Evolutionary conservation across 352 stramenopile species (phyloP), one percentile per base, ranked within the genome.

Genomic region (Hyaloperonospora arabidopsidis): DNA sequence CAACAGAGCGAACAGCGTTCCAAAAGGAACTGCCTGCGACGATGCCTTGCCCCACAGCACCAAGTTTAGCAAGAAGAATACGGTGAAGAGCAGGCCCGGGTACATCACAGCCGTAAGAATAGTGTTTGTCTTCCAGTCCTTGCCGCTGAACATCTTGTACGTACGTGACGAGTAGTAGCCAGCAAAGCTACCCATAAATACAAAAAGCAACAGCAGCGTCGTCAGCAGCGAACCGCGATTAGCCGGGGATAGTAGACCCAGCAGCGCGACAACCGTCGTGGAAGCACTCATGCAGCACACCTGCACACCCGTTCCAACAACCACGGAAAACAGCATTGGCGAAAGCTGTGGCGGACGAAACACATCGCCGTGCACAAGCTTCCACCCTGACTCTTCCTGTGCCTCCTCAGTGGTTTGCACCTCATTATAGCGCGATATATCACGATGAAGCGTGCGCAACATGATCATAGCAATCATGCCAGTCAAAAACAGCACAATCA

Each of bases 401-500:
- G 93, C 89, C 54, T 98, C 95, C 51, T 98, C 93, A 1, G 87
- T 86, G 14, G 89, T 95, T 66, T 96, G 85, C 43, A 96, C 80
- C 63, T 97, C 94, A 61, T 98, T 98, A 76, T 98, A 98, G 35
- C 84, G 80, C 48, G 84, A 79, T 61, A 99, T 98, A 77, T 99
- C 97, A 55, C 93, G 95, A 58, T 97, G 89, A n/a, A 99, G 84
- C 32, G 97, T 99, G 41, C 97, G 92, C 48, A 99, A 78, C 90
- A 99, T 98, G 74, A 99, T 99, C 77, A 98, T 98, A 22, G 93
- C 96, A 41, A 99, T 98, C 63, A 98, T 98, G 55, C 95, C 96
- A 6, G 95, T 98, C 44, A 99, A 83, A 77, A 99, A 99, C 7
- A 99, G 74, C 39, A 98, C 97, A 67, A 99, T 99, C 94, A 99